Evolutionary conservation across 495 filamentous ascomycete genomes (phyloP), one percentile per base, ranked within the genome.

Genomic region (Hapsidospora chrysogenum): DNA sequence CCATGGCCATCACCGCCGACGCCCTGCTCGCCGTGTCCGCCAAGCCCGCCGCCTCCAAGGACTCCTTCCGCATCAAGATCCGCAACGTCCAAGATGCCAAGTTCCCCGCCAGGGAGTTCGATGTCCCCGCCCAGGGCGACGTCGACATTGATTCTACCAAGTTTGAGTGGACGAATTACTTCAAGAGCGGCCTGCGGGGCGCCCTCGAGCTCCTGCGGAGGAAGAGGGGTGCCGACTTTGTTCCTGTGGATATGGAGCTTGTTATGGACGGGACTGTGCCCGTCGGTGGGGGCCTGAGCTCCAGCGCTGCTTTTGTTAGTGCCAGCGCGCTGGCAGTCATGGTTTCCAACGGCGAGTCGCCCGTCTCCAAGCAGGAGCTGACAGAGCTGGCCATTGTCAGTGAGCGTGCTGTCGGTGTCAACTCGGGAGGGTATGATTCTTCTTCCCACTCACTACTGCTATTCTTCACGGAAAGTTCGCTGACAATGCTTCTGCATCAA

Each of bases 121-220:
- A 66, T 31, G 66, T 94, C 13, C 70, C 82, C 2, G 39, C 58
- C 38, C 58, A 72, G 18, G 62, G 70, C 19, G 68, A 80, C 41
- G 69, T 92, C 33, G 73, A 87, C 40, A 85, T 93, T 52, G 82
- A 92, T 53, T 66, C 76, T 29, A 80, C 74, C 42, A 63, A 76
- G 42, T 81, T 87, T 42, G 85, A 95, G 56, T 97, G 92, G 92
- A 78, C 85, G 31, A 96, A 94, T 50, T 97, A 97, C 66, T 95
- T 97, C 72, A 93, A 85, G 58, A 78, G 84, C 15, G 92, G 89
- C 0, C 64, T 94, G 29, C 62, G 72, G 3, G 89, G 85, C 13
- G 86, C 86, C 4, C 47, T 92, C 21, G 72, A 83, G 49, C 62
- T 93, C 34, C 58, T 97, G 45, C 70, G 70, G 43, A 72, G 80